Conservation (phyloP, 2,329 filamentous ascomycete species). For the Pyricularia sp. region DNA sequence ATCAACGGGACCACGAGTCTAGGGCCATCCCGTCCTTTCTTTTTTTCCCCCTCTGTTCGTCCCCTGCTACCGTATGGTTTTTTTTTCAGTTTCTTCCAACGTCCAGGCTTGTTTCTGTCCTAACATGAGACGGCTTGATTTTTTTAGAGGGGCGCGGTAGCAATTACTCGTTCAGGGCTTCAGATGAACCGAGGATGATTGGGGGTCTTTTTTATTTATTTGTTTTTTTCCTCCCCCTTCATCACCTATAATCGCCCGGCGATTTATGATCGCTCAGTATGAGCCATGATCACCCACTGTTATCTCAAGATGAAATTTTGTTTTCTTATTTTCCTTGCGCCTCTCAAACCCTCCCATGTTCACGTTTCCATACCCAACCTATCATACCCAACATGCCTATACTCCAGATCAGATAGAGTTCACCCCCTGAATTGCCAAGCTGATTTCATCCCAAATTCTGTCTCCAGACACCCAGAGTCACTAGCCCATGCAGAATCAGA, state of each 20-base stretch:
- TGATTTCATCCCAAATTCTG: not conserved
- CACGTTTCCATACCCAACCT: not conserved
- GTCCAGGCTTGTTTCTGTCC: not conserved
- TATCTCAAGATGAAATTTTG: not conserved
- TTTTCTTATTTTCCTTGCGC: not conserved
- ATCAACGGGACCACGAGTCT: not conserved
- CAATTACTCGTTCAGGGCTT: not conserved
- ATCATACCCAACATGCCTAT: not conserved
- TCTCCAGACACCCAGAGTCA: not conserved
- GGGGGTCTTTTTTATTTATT: not conserved
- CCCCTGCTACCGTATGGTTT: not conserved
- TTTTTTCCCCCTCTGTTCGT: not conserved
- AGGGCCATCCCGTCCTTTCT: not conserved
- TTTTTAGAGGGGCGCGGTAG: not conserved
- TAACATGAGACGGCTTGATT: not conserved
- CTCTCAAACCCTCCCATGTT: not conserved
- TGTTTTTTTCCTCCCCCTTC: not conserved
- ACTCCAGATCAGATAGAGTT: not conserved
- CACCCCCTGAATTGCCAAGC: not conserved
- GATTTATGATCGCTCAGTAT: not conserved
- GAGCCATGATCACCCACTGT: not conserved
- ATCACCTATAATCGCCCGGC: not conserved
- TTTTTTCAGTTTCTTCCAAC: not conserved
- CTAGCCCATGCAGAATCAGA: not conserved
- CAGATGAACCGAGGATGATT: not conserved